Percentiles rank a stretch among this genome's conserved stretches.
Conservation (phyloP, 176 grass and related monocot species). For the Puccinellia tenuiflora region DNA sequence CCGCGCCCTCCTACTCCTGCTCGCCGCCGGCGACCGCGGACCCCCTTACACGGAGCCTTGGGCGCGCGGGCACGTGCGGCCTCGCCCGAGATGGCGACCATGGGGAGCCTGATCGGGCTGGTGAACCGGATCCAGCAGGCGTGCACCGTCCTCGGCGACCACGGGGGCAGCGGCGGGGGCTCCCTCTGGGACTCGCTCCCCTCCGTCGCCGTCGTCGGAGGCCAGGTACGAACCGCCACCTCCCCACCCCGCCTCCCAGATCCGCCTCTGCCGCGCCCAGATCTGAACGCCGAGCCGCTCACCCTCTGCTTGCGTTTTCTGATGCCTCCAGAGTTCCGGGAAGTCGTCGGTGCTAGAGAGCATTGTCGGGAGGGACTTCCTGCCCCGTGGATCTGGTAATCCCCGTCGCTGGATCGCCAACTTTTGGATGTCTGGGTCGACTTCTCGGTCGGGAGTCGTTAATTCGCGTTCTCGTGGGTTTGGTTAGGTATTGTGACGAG, state of each 20-base stretch:
- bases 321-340: constrained; percentile 71
- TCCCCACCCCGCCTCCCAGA: background rate
- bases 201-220: constrained; percentile 97
- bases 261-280: background rate
- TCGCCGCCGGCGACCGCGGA: constrained; percentile 18
- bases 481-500: constrained; percentile 92
- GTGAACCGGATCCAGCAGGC: constrained; percentile 98
- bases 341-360: constrained; percentile 99
- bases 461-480: background rate
- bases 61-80: background rate
- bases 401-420: constrained; percentile 16
- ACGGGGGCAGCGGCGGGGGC: constrained; percentile 64
- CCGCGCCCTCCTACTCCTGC: background rate
- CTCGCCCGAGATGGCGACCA: constrained; percentile 72
- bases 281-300: constrained; percentile 22
- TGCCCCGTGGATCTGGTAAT: constrained; percentile 99
- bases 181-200: constrained; percentile 98
- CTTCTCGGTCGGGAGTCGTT: background rate
- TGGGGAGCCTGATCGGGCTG: constrained; percentile 96
- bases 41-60: background rate
- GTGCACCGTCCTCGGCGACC: constrained; percentile 94
- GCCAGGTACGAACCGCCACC: constrained; percentile 54
- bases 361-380: constrained; percentile 98
- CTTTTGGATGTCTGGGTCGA: background rate
- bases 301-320: constrained; percentile 16